A percentile compares a stretch with the other conserved stretches of the same genome.
Conservation (phyloP, 1,284 basidiomycete species). For the Irpex sp. region DNA sequence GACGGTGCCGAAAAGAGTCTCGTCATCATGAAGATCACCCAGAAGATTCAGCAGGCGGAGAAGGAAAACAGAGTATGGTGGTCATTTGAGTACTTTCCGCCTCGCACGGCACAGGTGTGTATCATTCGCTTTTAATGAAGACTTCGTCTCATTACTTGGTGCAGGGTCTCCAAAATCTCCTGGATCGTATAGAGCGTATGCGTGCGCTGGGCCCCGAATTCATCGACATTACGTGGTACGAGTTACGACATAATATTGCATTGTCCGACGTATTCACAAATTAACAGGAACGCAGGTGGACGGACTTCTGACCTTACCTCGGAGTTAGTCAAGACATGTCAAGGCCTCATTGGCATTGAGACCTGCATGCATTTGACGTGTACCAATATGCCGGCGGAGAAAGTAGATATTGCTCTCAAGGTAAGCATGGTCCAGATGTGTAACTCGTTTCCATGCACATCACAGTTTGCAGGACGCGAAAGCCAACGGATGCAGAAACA, state of each 20-base stretch:
- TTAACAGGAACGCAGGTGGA: conserved; percentile 87
- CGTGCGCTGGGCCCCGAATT: conserved; percentile 93
- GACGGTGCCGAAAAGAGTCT: neutral
- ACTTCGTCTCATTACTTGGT: conserved; percentile 1
- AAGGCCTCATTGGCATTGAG: conserved; percentile 89
- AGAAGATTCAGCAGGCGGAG: conserved; percentile 81
- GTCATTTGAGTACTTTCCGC: conserved; percentile 98
- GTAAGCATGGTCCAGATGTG: conserved; percentile 44
- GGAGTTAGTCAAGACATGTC: conserved; percentile 96
- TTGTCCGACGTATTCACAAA: conserved; percentile 9
- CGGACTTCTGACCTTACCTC: conserved; percentile 89
- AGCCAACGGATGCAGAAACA: conserved; percentile 87
- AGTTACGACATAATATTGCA: conserved; percentile 3
- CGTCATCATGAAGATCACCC: conserved; percentile 80
- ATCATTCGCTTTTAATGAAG: neutral
- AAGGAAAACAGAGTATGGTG: conserved; percentile 87
- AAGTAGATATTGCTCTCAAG: conserved; percentile 86
- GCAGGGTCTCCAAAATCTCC: conserved; percentile 89
- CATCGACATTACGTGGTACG: conserved; percentile 95
- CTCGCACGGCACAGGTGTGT: conserved; percentile 85
- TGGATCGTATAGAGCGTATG: conserved; percentile 99
- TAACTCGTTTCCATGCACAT: conserved; percentile 13
- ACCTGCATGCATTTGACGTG: conserved; percentile 99
- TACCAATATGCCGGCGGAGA: conserved; percentile 95
- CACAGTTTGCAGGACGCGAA: conserved; percentile 75